Conservation (phyloP, 495 filamentous ascomycete genomes). For the Xylaria sp. region DNA sequence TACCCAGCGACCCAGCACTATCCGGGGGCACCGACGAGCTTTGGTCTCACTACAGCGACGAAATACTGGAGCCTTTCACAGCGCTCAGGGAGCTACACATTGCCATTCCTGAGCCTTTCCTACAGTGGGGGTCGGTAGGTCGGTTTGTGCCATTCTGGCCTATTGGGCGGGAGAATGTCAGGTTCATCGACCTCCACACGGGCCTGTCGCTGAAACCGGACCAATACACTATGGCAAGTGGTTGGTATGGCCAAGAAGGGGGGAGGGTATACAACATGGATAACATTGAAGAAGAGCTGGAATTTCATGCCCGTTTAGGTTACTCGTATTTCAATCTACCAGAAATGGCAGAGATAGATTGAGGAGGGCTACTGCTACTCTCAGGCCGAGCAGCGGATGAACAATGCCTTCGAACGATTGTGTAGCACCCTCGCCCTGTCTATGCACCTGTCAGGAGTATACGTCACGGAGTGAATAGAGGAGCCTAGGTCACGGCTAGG, state of each 20-base stretch:
- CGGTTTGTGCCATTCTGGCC: background rate
- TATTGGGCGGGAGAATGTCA: background rate
- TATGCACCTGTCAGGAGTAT: too few relatives aligned
- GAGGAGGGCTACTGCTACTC: conserved; percentile 3
- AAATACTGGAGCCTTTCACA: background rate
- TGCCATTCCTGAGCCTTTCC: background rate
- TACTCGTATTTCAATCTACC: background rate
- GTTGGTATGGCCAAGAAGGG: background rate
- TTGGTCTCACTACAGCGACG: conserved; percentile 1
- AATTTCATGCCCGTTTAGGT: background rate
- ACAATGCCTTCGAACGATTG: conserved; percentile 1
- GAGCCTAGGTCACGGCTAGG: too few relatives aligned
- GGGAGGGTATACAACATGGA: background rate
- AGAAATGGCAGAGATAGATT: conserved; percentile 3
- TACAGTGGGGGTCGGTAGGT: background rate
- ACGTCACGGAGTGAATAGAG: too few relatives aligned
- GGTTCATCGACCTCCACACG: background rate
- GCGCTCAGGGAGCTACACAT: conserved; percentile 1
- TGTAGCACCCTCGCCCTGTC: too few relatives aligned
- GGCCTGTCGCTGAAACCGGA: background rate
- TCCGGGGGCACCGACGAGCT: background rate
- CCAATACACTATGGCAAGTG: background rate
- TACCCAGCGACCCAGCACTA: background rate
- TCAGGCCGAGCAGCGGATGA: conserved; percentile 5
- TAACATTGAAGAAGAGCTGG: background rate